These are phyloP conservation scores for Ustilago bromivora DNA, from an alignment of 1,284 basidiomycete genomes.

Conservation along the genomic window DNA sequence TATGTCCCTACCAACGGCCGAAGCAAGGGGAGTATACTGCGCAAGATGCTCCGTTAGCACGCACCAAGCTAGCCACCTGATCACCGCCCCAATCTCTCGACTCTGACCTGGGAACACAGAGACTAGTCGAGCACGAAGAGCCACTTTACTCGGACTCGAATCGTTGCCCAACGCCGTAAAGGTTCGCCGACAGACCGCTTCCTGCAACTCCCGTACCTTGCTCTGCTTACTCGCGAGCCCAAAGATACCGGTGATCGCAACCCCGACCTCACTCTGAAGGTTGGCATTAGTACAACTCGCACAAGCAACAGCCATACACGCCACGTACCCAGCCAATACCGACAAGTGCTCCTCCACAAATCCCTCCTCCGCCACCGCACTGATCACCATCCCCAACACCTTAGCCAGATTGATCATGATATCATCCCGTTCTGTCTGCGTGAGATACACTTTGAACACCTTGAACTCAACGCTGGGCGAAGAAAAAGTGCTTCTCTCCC, in stretches of 20 bases:
- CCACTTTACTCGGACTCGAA: slow-evolving; percentile 11
- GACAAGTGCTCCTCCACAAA: slow-evolving; percentile 15
- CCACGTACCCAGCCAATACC: slow-evolving; percentile 23
- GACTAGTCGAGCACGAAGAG: slow-evolving; percentile 25
- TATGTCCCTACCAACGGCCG: not conserved
- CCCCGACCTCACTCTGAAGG: slow-evolving; percentile 8
- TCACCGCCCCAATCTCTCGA: slow-evolving; percentile 7
- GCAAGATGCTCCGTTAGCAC: slow-evolving; percentile 34
- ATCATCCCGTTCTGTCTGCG: slow-evolving; percentile 34
- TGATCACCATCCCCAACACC: slow-evolving; percentile 11
- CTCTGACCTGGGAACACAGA: slow-evolving; percentile 18
- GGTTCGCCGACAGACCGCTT: slow-evolving; percentile 17
- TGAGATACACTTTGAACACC: slow-evolving; percentile 25
- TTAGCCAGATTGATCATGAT: slow-evolving; percentile 26
- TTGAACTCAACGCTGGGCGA: slow-evolving; percentile 16
- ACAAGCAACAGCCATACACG: slow-evolving; percentile 29
- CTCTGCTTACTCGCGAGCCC: slow-evolving; percentile 1
- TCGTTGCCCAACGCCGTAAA: slow-evolving; percentile 13
- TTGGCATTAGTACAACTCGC: slow-evolving; percentile 22
- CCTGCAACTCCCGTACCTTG: slow-evolving; percentile 10
- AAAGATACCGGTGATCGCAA: slow-evolving; percentile 18
- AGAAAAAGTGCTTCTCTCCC: not conserved
- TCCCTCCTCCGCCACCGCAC: not conserved
- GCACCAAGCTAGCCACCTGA: slow-evolving; percentile 32
- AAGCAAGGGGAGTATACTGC: not conserved